Conservation (phyloP, 2,329 filamentous ascomycete species). For the Claviceps cyperi region DNA sequence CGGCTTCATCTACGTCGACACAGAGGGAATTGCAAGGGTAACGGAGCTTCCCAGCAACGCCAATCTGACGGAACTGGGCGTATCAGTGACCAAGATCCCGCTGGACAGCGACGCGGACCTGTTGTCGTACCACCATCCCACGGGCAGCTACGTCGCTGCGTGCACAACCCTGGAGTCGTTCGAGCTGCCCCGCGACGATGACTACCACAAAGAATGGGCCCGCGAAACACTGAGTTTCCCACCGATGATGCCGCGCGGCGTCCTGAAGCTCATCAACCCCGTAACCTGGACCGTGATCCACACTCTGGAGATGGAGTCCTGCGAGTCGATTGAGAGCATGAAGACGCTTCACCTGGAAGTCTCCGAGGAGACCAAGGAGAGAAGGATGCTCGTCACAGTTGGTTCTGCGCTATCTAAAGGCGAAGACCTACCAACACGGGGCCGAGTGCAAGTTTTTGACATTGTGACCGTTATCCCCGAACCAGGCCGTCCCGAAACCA, state of each 20-base stretch:
- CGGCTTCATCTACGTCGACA: conserved; percentile 73
- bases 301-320: conserved; percentile 54
- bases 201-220: conserved; percentile 69
- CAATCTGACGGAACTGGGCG: conserved; percentile 59
- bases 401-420: conserved; percentile 78
- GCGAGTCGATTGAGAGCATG: conserved; percentile 67
- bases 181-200: conserved; percentile 72
- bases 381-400: conserved; percentile 66
- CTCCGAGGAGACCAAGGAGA: conserved; percentile 80
- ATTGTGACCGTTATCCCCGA: conserved; percentile 85
- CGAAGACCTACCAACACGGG: conserved; percentile 77
- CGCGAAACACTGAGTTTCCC: conserved; percentile 50
- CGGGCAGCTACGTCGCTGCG: conserved; percentile 61
- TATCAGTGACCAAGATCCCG: conserved; percentile 58
- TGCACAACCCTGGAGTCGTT: conserved; percentile 58
- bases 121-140: conserved; percentile 62
- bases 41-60: conserved; percentile 53
- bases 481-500: conserved; percentile 71
- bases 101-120: conserved; percentile 57
- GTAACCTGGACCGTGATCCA: conserved; percentile 68
- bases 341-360: conserved; percentile 76
- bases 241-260: conserved; percentile 57
- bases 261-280: conserved; percentile 66
- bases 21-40: conserved; percentile 55
- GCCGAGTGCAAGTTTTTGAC: conserved; percentile 80